Percentiles rank a stretch among this genome's conserved stretches.
Evolutionary conservation across 169 alveolate genomes (phyloP).

Genomic region (Plasmodium berghei): DNA sequence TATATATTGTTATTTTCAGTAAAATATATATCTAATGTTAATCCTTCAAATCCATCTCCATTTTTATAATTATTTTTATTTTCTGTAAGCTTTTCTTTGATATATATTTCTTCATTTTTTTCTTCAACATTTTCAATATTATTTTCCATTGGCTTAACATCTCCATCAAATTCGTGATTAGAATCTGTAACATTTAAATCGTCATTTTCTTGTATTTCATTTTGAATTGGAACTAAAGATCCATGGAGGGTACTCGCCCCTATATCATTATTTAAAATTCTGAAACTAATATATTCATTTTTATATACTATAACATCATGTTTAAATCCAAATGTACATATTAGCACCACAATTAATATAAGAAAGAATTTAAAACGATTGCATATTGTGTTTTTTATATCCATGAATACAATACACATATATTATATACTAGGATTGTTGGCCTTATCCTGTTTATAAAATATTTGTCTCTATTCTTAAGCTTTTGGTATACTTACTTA

Average conservation of each 20-base stretch:
- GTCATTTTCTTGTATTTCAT: no score
- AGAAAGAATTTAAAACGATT: slow-evolving; percentile 4
- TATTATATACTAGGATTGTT: slow-evolving; percentile 9
- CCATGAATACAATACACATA: slow-evolving; percentile 47
- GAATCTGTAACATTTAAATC: no score
- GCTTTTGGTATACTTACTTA: no score
- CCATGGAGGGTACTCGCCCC: no score
- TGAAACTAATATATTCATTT: no score
- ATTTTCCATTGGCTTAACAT: background rate
- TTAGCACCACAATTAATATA: background rate
- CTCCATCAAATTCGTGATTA: no score
- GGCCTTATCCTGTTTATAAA: background rate
- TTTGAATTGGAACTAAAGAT: no score
- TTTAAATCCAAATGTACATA: background rate
- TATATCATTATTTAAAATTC: no score
- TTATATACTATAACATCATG: background rate
- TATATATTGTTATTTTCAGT: slow-evolving; percentile 33
- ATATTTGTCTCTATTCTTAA: no score
- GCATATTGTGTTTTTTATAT: slow-evolving; percentile 37
- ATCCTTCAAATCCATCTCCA: slow-evolving; percentile 6
- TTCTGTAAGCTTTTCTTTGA: background rate
- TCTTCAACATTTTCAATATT: background rate
- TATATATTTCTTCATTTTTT: background rate
- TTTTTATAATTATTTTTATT: background rate
- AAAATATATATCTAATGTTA: slow-evolving; percentile 17